Conservation (phyloP, 495 filamentous ascomycete genomes). For the Emericellopsis terricola region DNA sequence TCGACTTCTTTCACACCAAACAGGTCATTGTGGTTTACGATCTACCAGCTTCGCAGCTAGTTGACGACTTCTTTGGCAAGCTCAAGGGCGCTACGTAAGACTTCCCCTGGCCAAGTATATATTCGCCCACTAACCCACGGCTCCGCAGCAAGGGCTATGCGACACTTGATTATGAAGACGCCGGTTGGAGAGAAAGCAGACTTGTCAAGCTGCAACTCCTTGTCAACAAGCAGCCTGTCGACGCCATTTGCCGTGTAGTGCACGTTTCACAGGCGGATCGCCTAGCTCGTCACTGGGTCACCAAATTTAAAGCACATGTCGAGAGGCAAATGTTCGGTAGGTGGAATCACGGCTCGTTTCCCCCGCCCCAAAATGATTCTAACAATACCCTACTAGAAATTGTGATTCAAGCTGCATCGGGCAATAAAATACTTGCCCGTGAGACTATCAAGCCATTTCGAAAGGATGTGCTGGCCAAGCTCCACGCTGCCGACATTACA, state of each 20-base stretch:
- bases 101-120: conserved; percentile 32
- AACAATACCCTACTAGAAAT: conserved; percentile 41
- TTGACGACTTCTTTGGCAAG: conserved; percentile 96
- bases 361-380: no score
- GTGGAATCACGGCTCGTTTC: no score
- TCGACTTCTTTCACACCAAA: conserved; percentile 82
- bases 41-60: conserved; percentile 69
- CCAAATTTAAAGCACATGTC: conserved; percentile 93
- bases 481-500: conserved; percentile 79
- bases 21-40: conserved; percentile 94
- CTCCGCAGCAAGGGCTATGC: conserved; percentile 35
- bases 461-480: conserved; percentile 83
- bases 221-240: conserved; percentile 82
- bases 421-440: conserved; percentile 67
- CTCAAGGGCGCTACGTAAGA: conserved; percentile 60
- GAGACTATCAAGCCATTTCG: conserved; percentile 95
- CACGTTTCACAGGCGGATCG: conserved; percentile 61
- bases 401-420: conserved; percentile 80
- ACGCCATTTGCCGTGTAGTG: conserved; percentile 82
- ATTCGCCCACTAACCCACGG: background rate
- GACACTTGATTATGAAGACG: conserved; percentile 87
- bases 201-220: conserved; percentile 83
- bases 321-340: conserved; percentile 71
- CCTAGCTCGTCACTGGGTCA: conserved; percentile 72
- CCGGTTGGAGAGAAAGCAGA: conserved; percentile 61